Evolutionary conservation across 345 rosid genomes (phyloP).

Genomic region (Nasturtium officinale): DNA sequence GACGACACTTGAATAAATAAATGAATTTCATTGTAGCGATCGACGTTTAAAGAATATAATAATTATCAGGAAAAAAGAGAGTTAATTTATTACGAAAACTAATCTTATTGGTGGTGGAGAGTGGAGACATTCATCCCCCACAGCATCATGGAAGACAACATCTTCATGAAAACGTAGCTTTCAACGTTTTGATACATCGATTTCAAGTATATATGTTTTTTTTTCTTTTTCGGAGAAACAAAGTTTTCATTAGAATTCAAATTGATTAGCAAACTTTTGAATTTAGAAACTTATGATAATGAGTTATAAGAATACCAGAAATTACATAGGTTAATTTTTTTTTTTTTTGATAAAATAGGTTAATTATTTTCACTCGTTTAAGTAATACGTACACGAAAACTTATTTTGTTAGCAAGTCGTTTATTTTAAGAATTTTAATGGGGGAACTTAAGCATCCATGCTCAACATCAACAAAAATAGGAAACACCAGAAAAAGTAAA

Average conservation of each 20-base stretch:
- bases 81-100: not conserved
- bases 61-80: not conserved
- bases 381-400: not conserved
- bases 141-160: conserved; percentile 33
- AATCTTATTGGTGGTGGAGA: conserved; percentile 35
- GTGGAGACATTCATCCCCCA: conserved; percentile 35
- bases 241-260: not conserved
- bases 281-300: not conserved
- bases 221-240: not conserved
- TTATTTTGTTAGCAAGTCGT: not conserved
- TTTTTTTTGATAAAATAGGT: too few relatives aligned
- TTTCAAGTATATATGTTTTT: conserved; percentile 11
- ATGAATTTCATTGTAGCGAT: not conserved
- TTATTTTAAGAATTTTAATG: not conserved
- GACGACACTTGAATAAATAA: not conserved
- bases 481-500: not conserved
- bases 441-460: not conserved
- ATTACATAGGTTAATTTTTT: too few relatives aligned
- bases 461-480: not conserved
- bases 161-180: conserved; percentile 19
- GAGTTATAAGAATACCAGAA: conserved; percentile 3
- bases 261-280: not conserved
- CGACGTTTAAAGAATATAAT: not conserved
- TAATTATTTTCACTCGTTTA: not conserved
- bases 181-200: conserved; percentile 23